Evolutionary conservation across 495 filamentous ascomycete species (phyloP), one percentile per base, ranked within the genome.

Genomic region (Usnea hakonensis): DNA sequence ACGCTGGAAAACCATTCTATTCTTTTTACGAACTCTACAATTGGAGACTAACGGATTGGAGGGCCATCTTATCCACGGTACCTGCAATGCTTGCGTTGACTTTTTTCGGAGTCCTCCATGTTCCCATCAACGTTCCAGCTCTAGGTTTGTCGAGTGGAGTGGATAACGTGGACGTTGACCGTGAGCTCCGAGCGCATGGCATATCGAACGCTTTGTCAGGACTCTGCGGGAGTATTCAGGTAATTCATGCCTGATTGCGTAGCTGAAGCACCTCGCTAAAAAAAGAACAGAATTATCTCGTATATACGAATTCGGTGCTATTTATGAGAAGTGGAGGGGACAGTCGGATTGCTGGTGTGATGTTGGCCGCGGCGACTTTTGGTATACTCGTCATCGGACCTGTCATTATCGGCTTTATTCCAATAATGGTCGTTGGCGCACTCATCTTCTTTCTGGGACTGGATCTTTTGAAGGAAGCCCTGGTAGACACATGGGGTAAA

Each of bases 51-150:
- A 85, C 92, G 5, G 81, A 95, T 68, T 95, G 90, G 89, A 75
- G 75, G 26, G 94, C 95, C 28, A 80, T 98, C 62, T 71, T 79
- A 30, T 85, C 89, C 58, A 91, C 87, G 0, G 80, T 96, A 26
- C 94, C 95, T 1, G 91, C 95, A 14, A 97, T 97, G 92, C 88
- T 97, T 71, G 94, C 95, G 3, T 75, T 98, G 60, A 96, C 95
- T 0, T 97, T 98, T 78, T 98, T 98, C 70, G 93, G 93, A 46
- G 85, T 98, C 50, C 83, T 98, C 16, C 95, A 98, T 71, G 94
- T 97, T 10, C 95, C 94, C 1, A 98, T 98, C 74, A 97, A 98
- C 72, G 90, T 97, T 21, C 94, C 94, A 8, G 91, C 94, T 4
- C 72, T 98, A 21, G 94, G 88, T 1, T 87, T 95, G 44, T 90